Evolutionary conservation across 2,329 filamentous ascomycete species (phyloP), one percentile per base, ranked within the genome.

Genomic region (Canariomyces notabilis): DNA sequence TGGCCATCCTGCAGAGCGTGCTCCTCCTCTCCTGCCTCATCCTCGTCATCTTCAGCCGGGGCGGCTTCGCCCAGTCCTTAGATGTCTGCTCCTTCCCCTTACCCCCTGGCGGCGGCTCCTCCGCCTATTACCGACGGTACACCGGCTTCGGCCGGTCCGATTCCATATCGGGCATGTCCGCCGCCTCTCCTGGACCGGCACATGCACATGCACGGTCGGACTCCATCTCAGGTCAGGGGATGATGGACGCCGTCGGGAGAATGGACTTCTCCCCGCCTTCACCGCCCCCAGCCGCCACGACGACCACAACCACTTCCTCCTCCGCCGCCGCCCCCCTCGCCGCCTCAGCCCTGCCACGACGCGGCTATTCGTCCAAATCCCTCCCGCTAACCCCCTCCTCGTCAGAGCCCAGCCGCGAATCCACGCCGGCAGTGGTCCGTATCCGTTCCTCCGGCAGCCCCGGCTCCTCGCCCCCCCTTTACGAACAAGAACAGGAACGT

Each of bases 1-100:
- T 97, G 82, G 87, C 87, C 4, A 93, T 97, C 48, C 79, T 95
- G 26, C 93, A 97, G 65, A 89, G 87, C 37, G 80, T 94, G 5
- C 76, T 98, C 7, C 77, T 97, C 5, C 77, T 97, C 0, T 81
- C 91, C 37, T 95, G 89, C 57, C 79, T 98, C 8, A 83, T 87
- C 0, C 75, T 98, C 1, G 87, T 96, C 18, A 83, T 97, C 31
- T 96, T 97, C 63, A 81, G 78, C 11, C 69, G 79, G 19, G 73
- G 76, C 14, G 66, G 73, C 4, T 65, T 68, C 15, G 57, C 59
- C 32, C 26, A 29, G 26, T 35, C 35, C 14, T 20, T 40, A 29
- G 37, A 44, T 37, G 18, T 15, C 23, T 19, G 41, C 19, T 44
- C 50, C 3, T 46, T 56, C 42, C 48, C 51, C 31, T 26, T 45